phyloP scores from a whole-genome alignment of 2,329 filamentous ascomycete species.

The Graphilbum fragrans region DNA sequence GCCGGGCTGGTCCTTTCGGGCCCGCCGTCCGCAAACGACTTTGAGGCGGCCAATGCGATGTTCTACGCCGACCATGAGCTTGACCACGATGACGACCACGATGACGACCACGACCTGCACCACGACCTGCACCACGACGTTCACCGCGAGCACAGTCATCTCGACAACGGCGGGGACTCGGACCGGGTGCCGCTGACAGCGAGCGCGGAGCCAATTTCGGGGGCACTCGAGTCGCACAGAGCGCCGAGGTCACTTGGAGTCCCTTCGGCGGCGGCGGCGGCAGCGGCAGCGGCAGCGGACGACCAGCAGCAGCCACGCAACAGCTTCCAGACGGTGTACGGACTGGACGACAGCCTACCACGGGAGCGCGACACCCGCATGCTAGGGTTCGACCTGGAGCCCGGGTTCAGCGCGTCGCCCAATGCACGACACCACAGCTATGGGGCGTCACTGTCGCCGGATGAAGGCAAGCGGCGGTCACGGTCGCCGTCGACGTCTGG shows the following conservation, averaged over 20 bases:
- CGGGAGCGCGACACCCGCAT: conserved; percentile 36
- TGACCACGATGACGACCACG: conserved; percentile 14
- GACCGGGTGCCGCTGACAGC: conserved; percentile 46
- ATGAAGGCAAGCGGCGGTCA: conserved; percentile 38
- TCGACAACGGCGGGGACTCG: conserved; percentile 34
- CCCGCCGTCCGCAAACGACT: background rate
- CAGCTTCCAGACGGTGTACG: conserved; percentile 46
- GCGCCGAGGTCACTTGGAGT: too few relatives aligned
- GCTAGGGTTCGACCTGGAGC: conserved; percentile 46
- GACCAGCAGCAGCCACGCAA: conserved; percentile 32
- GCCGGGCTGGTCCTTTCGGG: background rate
- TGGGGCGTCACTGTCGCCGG: conserved; percentile 42
- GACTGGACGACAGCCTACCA: conserved; percentile 42
- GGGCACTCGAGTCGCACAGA: conserved; percentile 24
- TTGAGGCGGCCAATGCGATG: conserved; percentile 14
- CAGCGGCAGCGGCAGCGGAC: conserved; percentile 12
- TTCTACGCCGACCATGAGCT: conserved; percentile 28
- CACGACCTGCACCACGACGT: background rate
- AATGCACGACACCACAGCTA: conserved; percentile 37
- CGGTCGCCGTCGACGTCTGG: conserved; percentile 51
- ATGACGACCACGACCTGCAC: background rate
- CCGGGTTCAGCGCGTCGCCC: conserved; percentile 31
- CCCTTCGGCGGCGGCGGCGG: background rate
- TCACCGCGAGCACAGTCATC: background rate
- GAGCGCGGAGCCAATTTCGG: conserved; percentile 42